These are phyloP conservation scores for Sporisorium iseilematis-ciliati DNA, from an alignment of 1,284 basidiomycete genomes.

Conservation along the genomic window DNA sequence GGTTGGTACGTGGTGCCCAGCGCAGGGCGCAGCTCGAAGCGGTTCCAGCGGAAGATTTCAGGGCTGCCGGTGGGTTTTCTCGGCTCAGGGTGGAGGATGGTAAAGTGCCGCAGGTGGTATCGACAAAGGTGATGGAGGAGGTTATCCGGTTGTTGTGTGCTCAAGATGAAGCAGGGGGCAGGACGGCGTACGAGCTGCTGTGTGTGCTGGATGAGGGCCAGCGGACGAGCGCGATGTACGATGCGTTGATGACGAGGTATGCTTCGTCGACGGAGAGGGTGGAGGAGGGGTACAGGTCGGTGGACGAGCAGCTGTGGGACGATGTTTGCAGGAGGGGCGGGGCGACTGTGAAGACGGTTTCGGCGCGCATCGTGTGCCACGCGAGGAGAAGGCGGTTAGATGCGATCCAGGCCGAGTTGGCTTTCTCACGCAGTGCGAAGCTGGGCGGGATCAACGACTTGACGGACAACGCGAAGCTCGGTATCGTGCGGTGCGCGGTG, in stretches of 20 bases:
- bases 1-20: constrained; percentile 27
- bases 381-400: constrained; percentile 23
- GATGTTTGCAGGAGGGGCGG: constrained; percentile 18
- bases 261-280: constrained; percentile 1
- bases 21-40: constrained; percentile 23
- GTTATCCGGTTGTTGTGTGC: constrained; percentile 25
- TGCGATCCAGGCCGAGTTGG: constrained; percentile 34
- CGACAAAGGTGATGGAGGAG: constrained; percentile 25
- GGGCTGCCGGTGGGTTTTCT: constrained; percentile 31
- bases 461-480: constrained; percentile 18
- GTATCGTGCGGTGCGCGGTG: constrained; percentile 30
- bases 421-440: constrained; percentile 6
- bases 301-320: constrained; percentile 37
- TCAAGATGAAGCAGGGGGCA: constrained; percentile 24
- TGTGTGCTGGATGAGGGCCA: constrained; percentile 25
- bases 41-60: constrained; percentile 3
- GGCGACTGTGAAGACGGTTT: constrained; percentile 34
- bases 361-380: constrained; percentile 41
- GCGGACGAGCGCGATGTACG: constrained; percentile 45
- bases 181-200: constrained; percentile 40
- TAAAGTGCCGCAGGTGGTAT: constrained; percentile 24
- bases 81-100: constrained; percentile 4
- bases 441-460: constrained; percentile 22
- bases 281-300: background rate
- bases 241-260: constrained; percentile 37